Conservation (phyloP, 1,139 yeast genomes). For the Pichia sp. region DNA sequence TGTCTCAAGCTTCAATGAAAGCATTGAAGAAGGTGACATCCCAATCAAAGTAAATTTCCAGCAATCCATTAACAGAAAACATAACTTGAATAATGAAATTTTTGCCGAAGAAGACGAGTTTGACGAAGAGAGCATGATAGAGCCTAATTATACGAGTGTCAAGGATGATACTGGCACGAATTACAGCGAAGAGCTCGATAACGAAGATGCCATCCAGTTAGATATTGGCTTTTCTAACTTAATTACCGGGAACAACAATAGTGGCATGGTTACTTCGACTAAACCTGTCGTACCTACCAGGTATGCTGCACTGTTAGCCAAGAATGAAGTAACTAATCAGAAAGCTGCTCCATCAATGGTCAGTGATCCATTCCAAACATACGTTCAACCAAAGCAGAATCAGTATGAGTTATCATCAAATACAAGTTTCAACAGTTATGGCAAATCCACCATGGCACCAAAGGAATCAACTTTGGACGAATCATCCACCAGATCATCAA, state of each 20-base stretch:
- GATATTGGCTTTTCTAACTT: background rate
- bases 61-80: background rate
- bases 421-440: too few species aligned
- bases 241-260: conserved; percentile 15
- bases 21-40: background rate
- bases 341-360: background rate
- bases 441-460: too few species aligned
- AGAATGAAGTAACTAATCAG: conserved; percentile 2
- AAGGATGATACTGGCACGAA: conserved; percentile 1
- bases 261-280: background rate
- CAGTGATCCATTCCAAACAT: conserved; percentile 2
- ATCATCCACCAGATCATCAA: background rate
- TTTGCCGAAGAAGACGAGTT: background rate
- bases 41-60: background rate
- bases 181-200: background rate
- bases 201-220: background rate
- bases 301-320: conserved; percentile 10
- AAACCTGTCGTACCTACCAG: conserved; percentile 4
- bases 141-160: background rate
- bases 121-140: background rate
- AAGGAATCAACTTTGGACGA: background rate
- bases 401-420: too few species aligned
- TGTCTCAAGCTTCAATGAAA: too few species aligned
- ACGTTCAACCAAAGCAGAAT: too few species aligned
- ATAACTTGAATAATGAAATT: background rate